A percentile compares a stretch with the other conserved stretches of the same genome.
Conservation (phyloP, 1,284 basidiomycete species). For the Leccinum variabile region DNA sequence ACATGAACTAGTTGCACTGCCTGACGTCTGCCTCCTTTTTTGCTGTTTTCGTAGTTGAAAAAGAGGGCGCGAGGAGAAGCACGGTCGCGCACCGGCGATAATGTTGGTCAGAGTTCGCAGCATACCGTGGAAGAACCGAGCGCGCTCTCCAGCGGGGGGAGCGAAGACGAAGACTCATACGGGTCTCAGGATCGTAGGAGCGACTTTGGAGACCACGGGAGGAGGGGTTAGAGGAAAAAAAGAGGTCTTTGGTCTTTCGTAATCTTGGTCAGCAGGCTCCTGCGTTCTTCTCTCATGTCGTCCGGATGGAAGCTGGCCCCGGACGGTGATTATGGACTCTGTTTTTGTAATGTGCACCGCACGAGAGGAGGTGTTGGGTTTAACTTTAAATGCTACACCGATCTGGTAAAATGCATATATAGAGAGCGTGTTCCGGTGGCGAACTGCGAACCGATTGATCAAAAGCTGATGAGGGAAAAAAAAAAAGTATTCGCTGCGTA, state of each 20-base stretch:
- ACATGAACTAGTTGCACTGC: slow-evolving; percentile 16
- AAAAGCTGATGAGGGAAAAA: background rate
- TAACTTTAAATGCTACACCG: slow-evolving; percentile 17
- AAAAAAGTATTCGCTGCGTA: background rate
- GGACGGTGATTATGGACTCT: slow-evolving; percentile 22
- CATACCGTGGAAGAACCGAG: slow-evolving; percentile 29
- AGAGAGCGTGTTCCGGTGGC: slow-evolving; percentile 2
- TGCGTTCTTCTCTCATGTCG: slow-evolving; percentile 24
- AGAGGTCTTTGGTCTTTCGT: slow-evolving; percentile 13
- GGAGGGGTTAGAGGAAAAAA: slow-evolving; percentile 21
- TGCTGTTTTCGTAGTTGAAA: slow-evolving; percentile 32
- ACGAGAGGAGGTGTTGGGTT: slow-evolving; percentile 9
- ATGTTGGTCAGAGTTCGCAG: slow-evolving; percentile 33
- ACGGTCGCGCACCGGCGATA: slow-evolving; percentile 27
- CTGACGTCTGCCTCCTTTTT: slow-evolving; percentile 16
- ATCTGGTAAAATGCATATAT: slow-evolving; percentile 11
- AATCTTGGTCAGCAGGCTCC: slow-evolving; percentile 22
- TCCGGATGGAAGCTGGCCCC: slow-evolving; percentile 9
- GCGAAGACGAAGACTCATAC: slow-evolving; percentile 38
- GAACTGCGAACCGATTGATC: background rate
- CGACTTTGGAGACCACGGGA: slow-evolving; percentile 37
- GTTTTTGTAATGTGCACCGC: slow-evolving; percentile 16
- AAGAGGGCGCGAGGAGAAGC: slow-evolving; percentile 39
- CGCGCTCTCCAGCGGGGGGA: slow-evolving; percentile 34
- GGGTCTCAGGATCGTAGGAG: slow-evolving; percentile 39